Conservation (phyloP, 805 yeast genomes). For the Pichia exigua region DNA sequence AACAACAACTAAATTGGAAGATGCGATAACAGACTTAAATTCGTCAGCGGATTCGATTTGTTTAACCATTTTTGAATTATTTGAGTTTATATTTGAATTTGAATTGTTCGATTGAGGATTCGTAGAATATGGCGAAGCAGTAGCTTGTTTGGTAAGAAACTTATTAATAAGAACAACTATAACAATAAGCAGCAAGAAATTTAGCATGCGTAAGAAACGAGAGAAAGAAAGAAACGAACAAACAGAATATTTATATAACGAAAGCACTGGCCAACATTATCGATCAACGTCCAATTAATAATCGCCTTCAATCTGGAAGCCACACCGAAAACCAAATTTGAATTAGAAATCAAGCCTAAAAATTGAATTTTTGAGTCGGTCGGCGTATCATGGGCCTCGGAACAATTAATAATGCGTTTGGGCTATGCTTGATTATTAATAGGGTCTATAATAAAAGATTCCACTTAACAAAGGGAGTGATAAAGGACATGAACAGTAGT, state of each 20-base stretch:
- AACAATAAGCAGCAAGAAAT: constrained; percentile 21
- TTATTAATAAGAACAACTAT: constrained; percentile 22
- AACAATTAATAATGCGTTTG: no score
- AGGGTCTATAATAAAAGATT: no score
- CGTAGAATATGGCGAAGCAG: constrained; percentile 2
- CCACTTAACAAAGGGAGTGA: no score
- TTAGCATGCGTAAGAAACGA: constrained; percentile 13
- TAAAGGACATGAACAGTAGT: no score
- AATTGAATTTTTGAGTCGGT: not conserved
- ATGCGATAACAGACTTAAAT: constrained; percentile 57
- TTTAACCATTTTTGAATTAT: constrained; percentile 39
- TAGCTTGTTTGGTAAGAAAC: constrained; percentile 15
- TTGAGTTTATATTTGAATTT: constrained; percentile 1
- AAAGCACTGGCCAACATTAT: not conserved
- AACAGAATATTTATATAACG: not conserved
- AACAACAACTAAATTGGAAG: constrained; percentile 69
- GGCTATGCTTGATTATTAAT: no score
- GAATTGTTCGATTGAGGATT: constrained; percentile 2
- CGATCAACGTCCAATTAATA: not conserved
- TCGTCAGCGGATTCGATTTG: constrained; percentile 41
- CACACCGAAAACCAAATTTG: not conserved
- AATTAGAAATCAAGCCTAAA: not conserved
- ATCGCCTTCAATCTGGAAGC: not conserved
- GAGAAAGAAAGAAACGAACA: not conserved
- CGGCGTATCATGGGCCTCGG: not conserved